phyloP scores from a whole-genome alignment of 163 green algal species.

The Chloroidium sp. region DNA sequence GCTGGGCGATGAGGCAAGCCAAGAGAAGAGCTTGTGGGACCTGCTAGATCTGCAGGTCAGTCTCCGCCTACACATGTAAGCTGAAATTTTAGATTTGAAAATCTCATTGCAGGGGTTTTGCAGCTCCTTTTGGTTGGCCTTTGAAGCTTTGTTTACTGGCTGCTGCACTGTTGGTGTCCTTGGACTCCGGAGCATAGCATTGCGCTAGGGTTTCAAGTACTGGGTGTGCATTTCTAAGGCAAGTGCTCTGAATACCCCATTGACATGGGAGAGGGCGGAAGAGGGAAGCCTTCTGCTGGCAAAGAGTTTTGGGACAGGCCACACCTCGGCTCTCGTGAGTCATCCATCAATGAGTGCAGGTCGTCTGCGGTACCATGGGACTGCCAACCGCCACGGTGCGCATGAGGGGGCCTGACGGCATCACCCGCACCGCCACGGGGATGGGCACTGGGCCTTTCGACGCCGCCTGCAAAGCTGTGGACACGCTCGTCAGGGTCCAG shows the following conservation, averaged over 20 bases:
- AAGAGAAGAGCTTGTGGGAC: constrained; percentile 60
- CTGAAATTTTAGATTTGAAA: no score
- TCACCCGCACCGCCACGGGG: constrained; percentile 51
- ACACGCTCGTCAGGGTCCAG: constrained; percentile 76
- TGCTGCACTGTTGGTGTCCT: no score
- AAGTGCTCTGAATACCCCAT: no score
- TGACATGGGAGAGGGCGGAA: not conserved
- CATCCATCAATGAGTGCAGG: constrained; percentile 37
- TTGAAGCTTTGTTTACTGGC: no score
- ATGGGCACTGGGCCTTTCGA: constrained; percentile 90
- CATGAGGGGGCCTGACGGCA: constrained; percentile 80
- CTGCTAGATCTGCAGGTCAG: constrained; percentile 77
- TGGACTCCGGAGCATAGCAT: no score
- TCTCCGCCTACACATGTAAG: no score
- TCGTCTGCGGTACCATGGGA: constrained; percentile 93
- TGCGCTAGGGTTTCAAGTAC: no score
- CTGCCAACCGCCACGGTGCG: constrained; percentile 90
- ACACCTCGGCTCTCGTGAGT: not conserved
- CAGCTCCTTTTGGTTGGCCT: no score
- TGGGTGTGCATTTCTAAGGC: no score
- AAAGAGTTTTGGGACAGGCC: not conserved
- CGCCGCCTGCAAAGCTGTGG: constrained; percentile 93
- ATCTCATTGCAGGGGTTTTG: no score
- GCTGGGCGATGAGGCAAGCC: constrained; percentile 77
- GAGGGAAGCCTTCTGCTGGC: not conserved